Conservation (phyloP, 371 early-diverging fungal species). For the Circinella minor region DNA sequence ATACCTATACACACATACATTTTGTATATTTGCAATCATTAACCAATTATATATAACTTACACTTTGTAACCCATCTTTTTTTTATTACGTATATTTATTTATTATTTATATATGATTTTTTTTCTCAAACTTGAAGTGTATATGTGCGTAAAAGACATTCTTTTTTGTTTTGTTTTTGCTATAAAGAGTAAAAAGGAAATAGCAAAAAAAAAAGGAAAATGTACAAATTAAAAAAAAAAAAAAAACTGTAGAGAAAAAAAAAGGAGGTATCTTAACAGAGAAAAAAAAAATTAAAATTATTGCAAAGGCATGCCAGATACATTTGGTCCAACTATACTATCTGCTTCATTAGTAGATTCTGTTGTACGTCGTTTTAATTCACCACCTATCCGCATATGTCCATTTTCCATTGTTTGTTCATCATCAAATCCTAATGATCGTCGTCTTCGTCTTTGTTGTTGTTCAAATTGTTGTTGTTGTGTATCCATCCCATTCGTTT, state of each 20-base stretch:
- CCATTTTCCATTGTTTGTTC: neutral
- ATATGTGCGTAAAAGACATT: too few relatives aligned
- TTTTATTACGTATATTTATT: too few relatives aligned
- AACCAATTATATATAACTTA: too few relatives aligned
- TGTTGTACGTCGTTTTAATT: slow-evolving; percentile 12
- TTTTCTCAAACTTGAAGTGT: too few relatives aligned
- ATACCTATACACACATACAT: too few relatives aligned
- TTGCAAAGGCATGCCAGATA: slow-evolving; percentile 8
- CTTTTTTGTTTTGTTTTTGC: too few relatives aligned
- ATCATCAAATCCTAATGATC: slow-evolving; percentile 53
- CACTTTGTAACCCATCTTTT: too few relatives aligned
- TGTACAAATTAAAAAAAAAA: neutral
- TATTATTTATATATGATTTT: too few relatives aligned
- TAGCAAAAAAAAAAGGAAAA: neutral
- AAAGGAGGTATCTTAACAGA: neutral
- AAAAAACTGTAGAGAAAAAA: too few relatives aligned
- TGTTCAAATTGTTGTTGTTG: slow-evolving; percentile 46
- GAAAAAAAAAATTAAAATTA: neutral
- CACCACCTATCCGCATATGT: slow-evolving; percentile 5
- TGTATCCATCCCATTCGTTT: slow-evolving; percentile 38
- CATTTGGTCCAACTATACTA: slow-evolving; percentile 6
- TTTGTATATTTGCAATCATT: too few relatives aligned
- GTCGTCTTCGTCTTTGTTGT: slow-evolving; percentile 56
- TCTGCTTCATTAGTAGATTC: slow-evolving; percentile 15
- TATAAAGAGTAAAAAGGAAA: too few relatives aligned